Evolutionary conservation across 148 eudicot genomes (phyloP), one percentile per base, ranked within the genome.

Genomic region (Suaeda aralocaspica): DNA sequence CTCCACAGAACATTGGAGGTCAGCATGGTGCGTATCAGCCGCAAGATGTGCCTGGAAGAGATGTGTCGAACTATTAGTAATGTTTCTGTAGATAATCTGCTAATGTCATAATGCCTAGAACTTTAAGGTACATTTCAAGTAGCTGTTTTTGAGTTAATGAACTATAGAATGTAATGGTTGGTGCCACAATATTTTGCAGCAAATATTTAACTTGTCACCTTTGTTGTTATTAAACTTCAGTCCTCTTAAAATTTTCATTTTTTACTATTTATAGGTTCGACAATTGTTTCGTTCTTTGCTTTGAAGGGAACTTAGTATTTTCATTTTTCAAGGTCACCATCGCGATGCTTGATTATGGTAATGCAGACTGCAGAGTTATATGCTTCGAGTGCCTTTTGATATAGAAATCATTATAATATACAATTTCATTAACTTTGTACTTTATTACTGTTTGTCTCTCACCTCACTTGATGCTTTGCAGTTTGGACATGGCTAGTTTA

Each of bases 11-110:
- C 41, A 56, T 65, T 60, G 73, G 80, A 64, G 67, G 67, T 22
- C 75, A 71, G 19, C 60, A 72, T 56, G 91, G 79, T 11, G 67
- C 74, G 14, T 73, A 84, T 63, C 90, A 84, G 74, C 64, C 62
- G 56, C 88, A 78, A 75, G 77, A 86, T 63, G 63, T 81, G 69
- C 87, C 84, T 4, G 92, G 90, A 58, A 84, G 96, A 82, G 96
- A 87, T 66, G 55, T 49, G 76, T 83, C 86, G 36, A 67, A 50
- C 11, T 19, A 49, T 67, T 11, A 67, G 44, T 63, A 30, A 63
- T 41, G 64, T 34, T 34, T 13, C 41, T 39, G 67, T 63, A 63
- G 67, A 41, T 63, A 41, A 63, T 12, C 22, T 42, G 14, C 49
- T 63, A 18, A 63, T 63, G 50, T 63, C 39, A 3, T n/a, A 29